These are phyloP conservation scores for Magnolia sinica DNA, from an alignment of 164 flowering plant species.

Conservation along the genomic window DNA sequence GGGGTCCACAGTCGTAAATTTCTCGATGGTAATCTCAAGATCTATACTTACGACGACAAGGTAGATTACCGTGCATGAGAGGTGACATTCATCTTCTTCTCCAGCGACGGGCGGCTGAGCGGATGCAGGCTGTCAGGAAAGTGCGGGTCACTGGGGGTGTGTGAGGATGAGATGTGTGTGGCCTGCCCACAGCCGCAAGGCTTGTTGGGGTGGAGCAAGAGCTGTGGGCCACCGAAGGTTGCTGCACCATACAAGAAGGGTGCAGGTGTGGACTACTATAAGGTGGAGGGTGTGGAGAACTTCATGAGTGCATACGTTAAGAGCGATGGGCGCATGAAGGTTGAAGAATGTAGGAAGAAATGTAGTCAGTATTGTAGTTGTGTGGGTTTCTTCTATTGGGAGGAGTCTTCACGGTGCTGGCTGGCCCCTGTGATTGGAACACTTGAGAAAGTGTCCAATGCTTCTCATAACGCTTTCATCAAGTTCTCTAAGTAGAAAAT, in stretches of 20 bases:
- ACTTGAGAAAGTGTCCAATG: slow-evolving; percentile 15
- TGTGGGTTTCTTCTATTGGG: slow-evolving; percentile 29
- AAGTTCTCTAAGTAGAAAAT: slow-evolving; percentile 12
- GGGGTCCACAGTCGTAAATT: too few species aligned
- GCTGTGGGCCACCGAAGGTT: slow-evolving; percentile 21
- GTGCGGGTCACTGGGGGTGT: slow-evolving; percentile 37
- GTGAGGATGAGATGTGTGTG: slow-evolving; percentile 27
- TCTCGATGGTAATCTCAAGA: slow-evolving; percentile 36
- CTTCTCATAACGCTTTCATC: slow-evolving; percentile 23
- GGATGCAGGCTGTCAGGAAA: slow-evolving; percentile 28
- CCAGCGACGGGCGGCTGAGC: slow-evolving; percentile 1
- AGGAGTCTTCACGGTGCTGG: slow-evolving; percentile 25
- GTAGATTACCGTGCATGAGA: slow-evolving; percentile 24
- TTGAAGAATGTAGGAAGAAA: slow-evolving; percentile 23
- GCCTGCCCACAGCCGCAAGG: slow-evolving; percentile 31
- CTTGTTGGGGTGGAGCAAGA: slow-evolving; percentile 26
- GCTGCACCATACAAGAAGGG: slow-evolving; percentile 4
- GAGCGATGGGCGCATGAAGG: slow-evolving; percentile 19
- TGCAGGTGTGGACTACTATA: slow-evolving; percentile 14
- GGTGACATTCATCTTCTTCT: slow-evolving; percentile 22
- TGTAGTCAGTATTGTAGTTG: slow-evolving; percentile 40
- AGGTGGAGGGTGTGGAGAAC: slow-evolving; percentile 28
- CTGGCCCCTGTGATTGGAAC: slow-evolving; percentile 19
- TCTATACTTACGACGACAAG: slow-evolving; percentile 24
- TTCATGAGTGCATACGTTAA: slow-evolving; percentile 17